Base-by-base conservation (phyloP, 768 basidiomycete genomes). In the Mycena olivaceomarginata region DNA sequence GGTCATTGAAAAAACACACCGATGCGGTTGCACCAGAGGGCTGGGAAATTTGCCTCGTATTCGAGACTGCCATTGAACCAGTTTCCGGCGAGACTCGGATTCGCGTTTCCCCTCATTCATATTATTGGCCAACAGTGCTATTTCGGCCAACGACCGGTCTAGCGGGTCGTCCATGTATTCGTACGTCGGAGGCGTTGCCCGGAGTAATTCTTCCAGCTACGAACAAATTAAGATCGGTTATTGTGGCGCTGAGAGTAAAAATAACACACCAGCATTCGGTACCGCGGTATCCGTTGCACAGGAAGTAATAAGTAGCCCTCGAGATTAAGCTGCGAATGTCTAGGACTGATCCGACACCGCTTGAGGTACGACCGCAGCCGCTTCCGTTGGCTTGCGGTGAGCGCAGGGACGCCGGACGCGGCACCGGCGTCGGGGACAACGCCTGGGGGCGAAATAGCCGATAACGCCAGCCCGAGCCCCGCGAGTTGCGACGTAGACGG, bases 31-130 rank as follows among this genome's bases (percentile, higher is more conserved):
- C 46, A 99, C 98, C 48, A 99, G 88, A n/a, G 98, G 98, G 75
- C 97, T 98, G 10, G 97, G 97, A 85, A 98, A 99, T 83, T 93
- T 95, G 22, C 97, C 96, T 51, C 94, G 90, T 81, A 99, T 99
- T 80, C 96, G 91, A 46, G 93, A 82, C 86, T 97, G 97, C 96
- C 96, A 97, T 82, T 95, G 93, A 20, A 99, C 95, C 37, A 99
- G 92, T 82, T 97, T 96, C 62, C 94, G 91, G 25, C 98, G 91
- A 1, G 96, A 97, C 86, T 99, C 98, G 2, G 97, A 91, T 80
- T 99, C 98, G 2, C 98, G 93, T 85, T 99, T 99, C 77, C 97
- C 97, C 86, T 99, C 98, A 84, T 99, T 99, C 96, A 99, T 98
- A 82, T 96, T 95, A 66, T 93, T 96, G 4, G 98, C 97, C 66